Conservation (phyloP, 805 yeast genomes). For the Lipomyces yamadae region DNA sequence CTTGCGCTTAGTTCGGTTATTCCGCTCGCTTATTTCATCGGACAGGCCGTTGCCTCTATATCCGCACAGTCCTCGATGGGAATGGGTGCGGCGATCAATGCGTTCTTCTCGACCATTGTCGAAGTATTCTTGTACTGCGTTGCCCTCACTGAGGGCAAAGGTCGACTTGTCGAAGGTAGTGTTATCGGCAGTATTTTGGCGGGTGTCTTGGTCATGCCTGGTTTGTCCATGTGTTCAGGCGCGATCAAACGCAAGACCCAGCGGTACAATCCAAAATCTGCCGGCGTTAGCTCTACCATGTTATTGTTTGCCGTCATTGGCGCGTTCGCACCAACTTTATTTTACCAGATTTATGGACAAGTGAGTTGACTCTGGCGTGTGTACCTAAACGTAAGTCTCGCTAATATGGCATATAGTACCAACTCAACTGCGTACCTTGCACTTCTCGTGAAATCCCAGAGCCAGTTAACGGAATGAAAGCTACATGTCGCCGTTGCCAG, state of each 20-base stretch:
- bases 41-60: constrained; percentile 99
- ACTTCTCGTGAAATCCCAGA: constrained; percentile 29
- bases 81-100: constrained; percentile 96
- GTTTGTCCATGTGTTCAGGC: constrained; percentile 97
- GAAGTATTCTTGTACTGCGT: constrained; percentile 92
- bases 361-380: constrained; percentile 17
- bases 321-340: constrained; percentile 88
- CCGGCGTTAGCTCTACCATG: constrained; percentile 97
- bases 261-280: constrained; percentile 91
- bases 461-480: constrained; percentile 32
- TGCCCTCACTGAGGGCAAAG: constrained; percentile 83
- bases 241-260: constrained; percentile 92
- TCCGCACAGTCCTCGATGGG: constrained; percentile 99
- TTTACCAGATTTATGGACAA: constrained; percentile 87
- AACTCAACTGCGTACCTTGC: constrained; percentile 71
- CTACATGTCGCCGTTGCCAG: constrained; percentile 69
- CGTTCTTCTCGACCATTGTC: constrained; percentile 94
- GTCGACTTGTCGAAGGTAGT: constrained; percentile 91
- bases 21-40: constrained; percentile 95
- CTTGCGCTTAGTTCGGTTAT: constrained; percentile 82
- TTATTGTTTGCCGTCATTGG: constrained; percentile 85
- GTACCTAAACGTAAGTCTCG: background rate
- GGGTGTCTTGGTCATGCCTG: constrained; percentile 89
- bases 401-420: constrained; percentile 50
- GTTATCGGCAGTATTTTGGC: constrained; percentile 92